Conservation (phyloP, 768 basidiomycete genomes). For the Lactarius pseudohatsudake region DNA sequence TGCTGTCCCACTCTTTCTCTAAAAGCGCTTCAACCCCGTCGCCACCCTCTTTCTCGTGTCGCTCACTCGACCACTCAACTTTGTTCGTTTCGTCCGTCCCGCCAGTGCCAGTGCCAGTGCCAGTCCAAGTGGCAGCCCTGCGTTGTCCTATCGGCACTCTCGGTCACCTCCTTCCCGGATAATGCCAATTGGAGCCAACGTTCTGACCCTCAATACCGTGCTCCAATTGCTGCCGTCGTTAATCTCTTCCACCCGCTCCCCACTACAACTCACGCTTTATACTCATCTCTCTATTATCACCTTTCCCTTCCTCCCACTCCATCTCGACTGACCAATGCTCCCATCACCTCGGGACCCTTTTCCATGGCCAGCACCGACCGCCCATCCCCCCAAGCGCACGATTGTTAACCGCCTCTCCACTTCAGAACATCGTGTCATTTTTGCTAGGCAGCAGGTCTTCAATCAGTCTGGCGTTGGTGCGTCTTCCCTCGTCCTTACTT, state of each 20-base stretch:
- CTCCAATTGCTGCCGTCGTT: slow-evolving; percentile 21
- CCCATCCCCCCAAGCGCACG: slow-evolving; percentile 32
- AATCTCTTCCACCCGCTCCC: slow-evolving; percentile 31
- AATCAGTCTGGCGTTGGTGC: slow-evolving; percentile 28
- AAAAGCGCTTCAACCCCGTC: slow-evolving; percentile 16
- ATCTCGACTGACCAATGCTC: slow-evolving; percentile 37
- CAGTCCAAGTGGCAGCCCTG: slow-evolving; percentile 21
- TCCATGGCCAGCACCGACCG: slow-evolving; percentile 49
- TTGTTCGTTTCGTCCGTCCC: slow-evolving; percentile 31
- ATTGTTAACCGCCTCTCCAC: background rate
- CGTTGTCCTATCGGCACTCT: slow-evolving; percentile 16
- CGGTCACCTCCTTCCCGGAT: slow-evolving; percentile 31
- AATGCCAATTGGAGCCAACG: slow-evolving; percentile 34
- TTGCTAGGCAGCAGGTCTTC: slow-evolving; percentile 25
- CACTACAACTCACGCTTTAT: background rate
- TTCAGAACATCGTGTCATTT: slow-evolving; percentile 23
- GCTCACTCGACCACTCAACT: slow-evolving; percentile 31
- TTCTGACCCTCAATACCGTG: slow-evolving; percentile 26
- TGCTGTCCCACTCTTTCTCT: background rate
- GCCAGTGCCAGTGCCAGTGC: background rate
- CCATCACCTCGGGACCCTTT: slow-evolving; percentile 35
- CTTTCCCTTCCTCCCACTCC: slow-evolving; percentile 26
- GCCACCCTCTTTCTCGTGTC: slow-evolving; percentile 16
- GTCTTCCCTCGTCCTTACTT: slow-evolving; percentile 9
- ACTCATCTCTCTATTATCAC: background rate